phyloP scores from a whole-genome alignment of 1,284 basidiomycete species.

The Psilocybe mexicana region DNA sequence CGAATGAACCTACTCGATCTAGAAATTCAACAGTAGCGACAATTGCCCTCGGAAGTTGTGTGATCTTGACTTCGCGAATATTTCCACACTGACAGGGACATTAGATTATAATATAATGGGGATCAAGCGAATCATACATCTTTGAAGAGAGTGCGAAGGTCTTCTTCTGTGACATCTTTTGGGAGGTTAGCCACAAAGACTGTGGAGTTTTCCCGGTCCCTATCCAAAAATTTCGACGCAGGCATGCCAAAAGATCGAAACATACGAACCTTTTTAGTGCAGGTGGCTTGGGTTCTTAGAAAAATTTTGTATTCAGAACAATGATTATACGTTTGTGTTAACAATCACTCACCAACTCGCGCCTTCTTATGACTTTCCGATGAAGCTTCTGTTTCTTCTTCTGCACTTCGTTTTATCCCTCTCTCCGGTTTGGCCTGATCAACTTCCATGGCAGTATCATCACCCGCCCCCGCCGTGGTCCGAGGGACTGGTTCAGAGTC shows the following conservation, averaged over 20 bases:
- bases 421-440: conserved; percentile 39
- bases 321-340: conserved; percentile 1
- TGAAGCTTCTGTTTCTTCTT: conserved; percentile 40
- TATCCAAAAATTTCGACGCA: conserved; percentile 28
- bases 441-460: conserved; percentile 52
- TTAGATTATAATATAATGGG: neutral
- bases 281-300: conserved; percentile 43
- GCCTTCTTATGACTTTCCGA: conserved; percentile 53
- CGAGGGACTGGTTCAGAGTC: conserved; percentile 31
- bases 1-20: conserved; percentile 50
- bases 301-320: conserved; percentile 3
- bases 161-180: conserved; percentile 56
- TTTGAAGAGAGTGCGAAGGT: conserved; percentile 77
- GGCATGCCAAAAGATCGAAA: neutral
- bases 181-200: conserved; percentile 84
- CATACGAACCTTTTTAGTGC: conserved; percentile 60
- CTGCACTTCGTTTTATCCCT: conserved; percentile 64
- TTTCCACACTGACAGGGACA: conserved; percentile 68
- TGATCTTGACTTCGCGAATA: conserved; percentile 79
- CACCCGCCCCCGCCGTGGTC: conserved; percentile 3
- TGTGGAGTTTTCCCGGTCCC: conserved; percentile 95
- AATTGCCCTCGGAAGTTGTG: conserved; percentile 51
- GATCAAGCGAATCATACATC: conserved; percentile 58
- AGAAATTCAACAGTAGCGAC: conserved; percentile 84
- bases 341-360: conserved; percentile 49